Evolutionary conservation across 768 basidiomycete genomes (phyloP).

Genomic region (Gyrodon lividus): DNA sequence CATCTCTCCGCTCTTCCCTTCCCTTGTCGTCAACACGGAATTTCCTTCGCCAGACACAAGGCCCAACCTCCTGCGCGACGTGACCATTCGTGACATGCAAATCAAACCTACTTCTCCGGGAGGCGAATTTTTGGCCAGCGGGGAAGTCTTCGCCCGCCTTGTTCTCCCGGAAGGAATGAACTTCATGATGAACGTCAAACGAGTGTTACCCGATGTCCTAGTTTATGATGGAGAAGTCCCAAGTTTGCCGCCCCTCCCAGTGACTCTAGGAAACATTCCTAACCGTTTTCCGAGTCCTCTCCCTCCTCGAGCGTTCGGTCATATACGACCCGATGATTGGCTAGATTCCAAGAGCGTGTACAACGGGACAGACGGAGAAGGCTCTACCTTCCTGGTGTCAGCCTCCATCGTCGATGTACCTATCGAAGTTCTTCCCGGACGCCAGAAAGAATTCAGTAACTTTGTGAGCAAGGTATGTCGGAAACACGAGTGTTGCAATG

Average conservation of each 20-base stretch:
- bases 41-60: constrained; percentile 68
- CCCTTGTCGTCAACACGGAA: constrained; percentile 41
- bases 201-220: constrained; percentile 72
- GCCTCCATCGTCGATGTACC: constrained; percentile 74
- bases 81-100: constrained; percentile 76
- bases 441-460: constrained; percentile 70
- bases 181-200: constrained; percentile 58
- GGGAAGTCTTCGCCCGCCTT: constrained; percentile 60
- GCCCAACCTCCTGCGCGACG: constrained; percentile 65
- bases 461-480: constrained; percentile 73
- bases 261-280: constrained; percentile 34
- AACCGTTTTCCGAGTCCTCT: constrained; percentile 61
- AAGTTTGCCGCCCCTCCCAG: constrained; percentile 14
- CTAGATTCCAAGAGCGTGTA: constrained; percentile 44
- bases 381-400: constrained; percentile 54
- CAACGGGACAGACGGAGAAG: constrained; percentile 46
- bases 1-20: constrained; percentile 53
- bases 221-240: constrained; percentile 74
- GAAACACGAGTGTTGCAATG: neutral
- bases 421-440: constrained; percentile 72
- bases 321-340: constrained; percentile 73
- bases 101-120: constrained; percentile 46
- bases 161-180: constrained; percentile 72
- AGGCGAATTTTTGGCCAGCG: constrained; percentile 60
- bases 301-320: constrained; percentile 73